phyloP scores from a whole-genome alignment of 495 filamentous ascomycete species.

The Podospora comata region DNA sequence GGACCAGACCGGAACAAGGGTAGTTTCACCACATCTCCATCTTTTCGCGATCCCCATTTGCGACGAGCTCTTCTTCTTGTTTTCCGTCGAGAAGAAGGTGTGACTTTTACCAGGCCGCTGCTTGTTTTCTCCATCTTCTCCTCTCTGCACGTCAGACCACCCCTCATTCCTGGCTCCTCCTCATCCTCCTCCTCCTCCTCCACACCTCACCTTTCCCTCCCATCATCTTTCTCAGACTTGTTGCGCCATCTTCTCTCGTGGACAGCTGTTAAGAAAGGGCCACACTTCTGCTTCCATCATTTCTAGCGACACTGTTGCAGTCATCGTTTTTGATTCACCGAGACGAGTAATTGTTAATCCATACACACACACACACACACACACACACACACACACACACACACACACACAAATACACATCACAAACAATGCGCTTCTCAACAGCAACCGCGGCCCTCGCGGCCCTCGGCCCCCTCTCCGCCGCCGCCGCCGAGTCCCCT shows the following conservation, averaged over 20 bases:
- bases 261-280: not conserved
- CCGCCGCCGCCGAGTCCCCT: slow-evolving; percentile 54
- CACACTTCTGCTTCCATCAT: not conserved
- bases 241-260: not conserved
- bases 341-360: not conserved
- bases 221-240: not conserved
- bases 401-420: not conserved
- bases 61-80: not conserved
- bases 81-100: not conserved
- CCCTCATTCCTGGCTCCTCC: slow-evolving; percentile 29
- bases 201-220: not conserved
- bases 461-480: slow-evolving; percentile 65
- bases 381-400: too few relatives aligned
- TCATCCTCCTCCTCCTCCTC: not conserved
- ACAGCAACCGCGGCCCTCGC: slow-evolving; percentile 56
- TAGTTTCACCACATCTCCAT: not conserved
- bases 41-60: slow-evolving; percentile 3
- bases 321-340: not conserved
- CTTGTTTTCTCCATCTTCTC: not conserved
- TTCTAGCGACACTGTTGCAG: not conserved
- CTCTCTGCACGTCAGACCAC: slow-evolving; percentile 11
- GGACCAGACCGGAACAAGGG: not conserved
- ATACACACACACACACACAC: slow-evolving; percentile 8
- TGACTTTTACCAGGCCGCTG: slow-evolving; percentile 1
- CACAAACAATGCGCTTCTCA: slow-evolving; percentile 67